Evolutionary conservation across 768 basidiomycete species (phyloP).

Genomic region (Rhizopogon rudus): DNA sequence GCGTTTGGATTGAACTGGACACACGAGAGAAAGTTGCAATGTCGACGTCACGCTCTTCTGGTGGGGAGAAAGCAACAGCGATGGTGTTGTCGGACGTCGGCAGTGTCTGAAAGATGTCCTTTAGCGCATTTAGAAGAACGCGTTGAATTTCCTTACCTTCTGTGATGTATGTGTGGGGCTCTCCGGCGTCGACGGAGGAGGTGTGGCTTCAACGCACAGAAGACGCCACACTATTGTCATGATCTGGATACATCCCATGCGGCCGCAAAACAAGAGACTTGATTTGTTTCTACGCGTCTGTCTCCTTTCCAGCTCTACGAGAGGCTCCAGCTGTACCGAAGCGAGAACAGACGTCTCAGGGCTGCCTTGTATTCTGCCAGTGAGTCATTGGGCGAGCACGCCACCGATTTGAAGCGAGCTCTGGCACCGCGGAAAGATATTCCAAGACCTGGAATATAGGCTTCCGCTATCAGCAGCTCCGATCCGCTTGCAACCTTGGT

Average conservation of each 20-base stretch:
- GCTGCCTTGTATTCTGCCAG: not conserved
- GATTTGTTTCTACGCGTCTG: conserved; percentile 11
- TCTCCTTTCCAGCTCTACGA: conserved; percentile 4
- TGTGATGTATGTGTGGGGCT: conserved; percentile 54
- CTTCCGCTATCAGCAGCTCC: too few species aligned
- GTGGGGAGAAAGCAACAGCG: conserved; percentile 38
- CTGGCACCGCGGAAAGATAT: not conserved
- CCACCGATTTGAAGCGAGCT: conserved; percentile 3
- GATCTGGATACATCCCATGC: conserved; percentile 44
- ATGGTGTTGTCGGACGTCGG: conserved; percentile 56
- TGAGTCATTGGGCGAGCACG: not conserved
- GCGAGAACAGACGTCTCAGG: not conserved
- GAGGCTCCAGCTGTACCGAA: not conserved
- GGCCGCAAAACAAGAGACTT: conserved; percentile 36
- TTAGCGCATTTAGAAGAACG: not conserved
- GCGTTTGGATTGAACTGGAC: conserved; percentile 71
- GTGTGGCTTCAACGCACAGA: conserved; percentile 47
- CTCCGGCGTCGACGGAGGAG: conserved; percentile 49
- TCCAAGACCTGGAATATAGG: not conserved
- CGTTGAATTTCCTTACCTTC: conserved; percentile 35
- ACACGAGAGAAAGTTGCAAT: conserved; percentile 75
- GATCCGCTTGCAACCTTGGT: too few species aligned
- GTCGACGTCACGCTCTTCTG: conserved; percentile 79
- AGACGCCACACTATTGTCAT: conserved; percentile 52
- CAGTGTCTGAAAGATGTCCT: conserved; percentile 37